Evolutionary conservation across 352 stramenopile genomes (phyloP), one percentile per base, ranked within the genome.

Genomic region (Globisporangium viniferum): DNA sequence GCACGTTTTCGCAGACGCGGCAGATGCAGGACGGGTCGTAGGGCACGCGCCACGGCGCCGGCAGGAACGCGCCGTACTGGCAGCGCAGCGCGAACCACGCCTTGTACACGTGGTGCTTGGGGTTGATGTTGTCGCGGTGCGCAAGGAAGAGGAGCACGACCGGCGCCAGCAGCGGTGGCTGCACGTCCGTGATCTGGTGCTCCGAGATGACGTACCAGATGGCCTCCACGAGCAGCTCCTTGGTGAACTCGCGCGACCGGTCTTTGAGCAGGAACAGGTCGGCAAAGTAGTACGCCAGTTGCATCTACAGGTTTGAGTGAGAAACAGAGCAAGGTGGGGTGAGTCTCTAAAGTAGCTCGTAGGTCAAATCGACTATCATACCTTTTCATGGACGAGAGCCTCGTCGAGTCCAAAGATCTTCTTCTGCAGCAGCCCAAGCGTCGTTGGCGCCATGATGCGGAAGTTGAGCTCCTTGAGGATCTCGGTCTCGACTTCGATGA

Each of bases 111-210:
- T 64, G 5, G 58, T 89, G 80, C 29, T 67, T 73, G n/a, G 81
- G 74, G 66, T 91, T 85, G 61, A 91, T 89, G 56, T 85, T 88
- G 71, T 91, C 81, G 18, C 78, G 77, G 46, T 91, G 83, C 10
- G 79, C 75, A 9, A 90, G 78, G 51, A 84, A 90, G 33, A 91
- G 70, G 24, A 89, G 67, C 33, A 91, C 70, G 9, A 91, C 81
- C 0, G 80, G 78, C 4, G 79, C 77, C 5, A 91, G 68, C 18
- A 91, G 57, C 22, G 75, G 72, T 29, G 73, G 68, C 46, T 82
- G 75, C 33, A 88, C 79, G 51, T 86, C 70, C 20, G 71, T 72
- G 63, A 90, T 77, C 22, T 79, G 69, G 64, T 83, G 70, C 24
- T 79, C 78, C 0, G 70, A 76, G 4, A 88, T 29, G 9, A 90